phyloP scores from a whole-genome alignment of 352 stramenopile species.

The Phytophthora rubi region DNA sequence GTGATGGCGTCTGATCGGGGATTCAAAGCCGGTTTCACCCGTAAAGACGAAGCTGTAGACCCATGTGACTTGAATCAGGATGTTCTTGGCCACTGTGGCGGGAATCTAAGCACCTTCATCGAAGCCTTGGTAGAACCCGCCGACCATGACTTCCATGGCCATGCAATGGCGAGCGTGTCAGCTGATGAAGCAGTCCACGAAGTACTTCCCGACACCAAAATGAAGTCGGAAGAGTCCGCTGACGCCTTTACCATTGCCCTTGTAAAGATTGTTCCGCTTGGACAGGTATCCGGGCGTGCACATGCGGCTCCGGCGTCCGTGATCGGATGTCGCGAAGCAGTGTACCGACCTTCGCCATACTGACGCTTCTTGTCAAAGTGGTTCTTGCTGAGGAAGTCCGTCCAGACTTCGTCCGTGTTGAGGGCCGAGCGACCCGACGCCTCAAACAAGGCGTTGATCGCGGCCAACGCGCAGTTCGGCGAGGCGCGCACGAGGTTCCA shows the following conservation, averaged over 20 bases:
- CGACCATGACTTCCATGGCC: neutral
- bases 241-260: neutral
- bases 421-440: neutral
- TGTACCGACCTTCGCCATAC: neutral
- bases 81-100: too few relatives aligned
- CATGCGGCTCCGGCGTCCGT: neutral
- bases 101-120: conserved; percentile 1
- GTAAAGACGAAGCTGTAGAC: conserved; percentile 5
- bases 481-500: neutral
- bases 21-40: neutral
- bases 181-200: conserved; percentile 4
- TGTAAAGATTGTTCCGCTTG: conserved; percentile 2
- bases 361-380: neutral
- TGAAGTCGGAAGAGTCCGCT: neutral
- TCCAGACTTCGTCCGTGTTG: neutral
- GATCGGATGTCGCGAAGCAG: neutral
- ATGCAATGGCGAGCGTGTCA: conserved; percentile 1
- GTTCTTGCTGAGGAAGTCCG: neutral
- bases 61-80: neutral
- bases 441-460: conserved; percentile 5
- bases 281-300: neutral
- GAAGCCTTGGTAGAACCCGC: neutral
- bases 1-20: neutral
- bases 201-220: neutral
- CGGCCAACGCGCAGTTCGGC: neutral